Evolutionary conservation across 164 flowering plant genomes (phyloP).

Genomic region (Tinospora cordifolia): DNA sequence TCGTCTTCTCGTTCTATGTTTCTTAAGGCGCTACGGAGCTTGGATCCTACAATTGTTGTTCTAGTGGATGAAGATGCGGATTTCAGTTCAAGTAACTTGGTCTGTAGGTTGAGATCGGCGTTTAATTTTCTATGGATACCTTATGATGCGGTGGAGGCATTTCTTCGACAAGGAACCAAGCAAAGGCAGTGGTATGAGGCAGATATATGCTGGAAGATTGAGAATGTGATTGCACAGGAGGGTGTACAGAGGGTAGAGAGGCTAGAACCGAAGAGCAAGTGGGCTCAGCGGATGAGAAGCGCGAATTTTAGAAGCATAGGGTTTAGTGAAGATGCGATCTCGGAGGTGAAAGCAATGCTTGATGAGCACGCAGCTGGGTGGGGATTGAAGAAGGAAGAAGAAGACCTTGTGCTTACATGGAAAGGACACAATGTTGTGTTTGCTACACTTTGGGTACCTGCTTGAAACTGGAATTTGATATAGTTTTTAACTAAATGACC

Average conservation of each 20-base stretch:
- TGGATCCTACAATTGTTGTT: slow-evolving; percentile 62
- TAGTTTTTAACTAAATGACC: too few species aligned
- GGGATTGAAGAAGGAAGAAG: slow-evolving; percentile 88
- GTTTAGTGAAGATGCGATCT: slow-evolving; percentile 57
- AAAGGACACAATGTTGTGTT: slow-evolving; percentile 94
- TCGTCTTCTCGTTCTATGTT: slow-evolving; percentile 36
- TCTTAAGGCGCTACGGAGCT: slow-evolving; percentile 44
- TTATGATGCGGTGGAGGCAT: slow-evolving; percentile 73
- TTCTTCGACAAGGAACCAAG: slow-evolving; percentile 55
- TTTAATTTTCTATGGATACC: slow-evolving; percentile 84
- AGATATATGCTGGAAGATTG: slow-evolving; percentile 76
- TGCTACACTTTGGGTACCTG: slow-evolving; percentile 82
- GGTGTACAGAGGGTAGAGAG: slow-evolving; percentile 70
- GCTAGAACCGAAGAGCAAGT: slow-evolving; percentile 52
- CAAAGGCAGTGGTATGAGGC: slow-evolving; percentile 84
- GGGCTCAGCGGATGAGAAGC: slow-evolving; percentile 76
- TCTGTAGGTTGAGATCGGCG: slow-evolving; percentile 61
- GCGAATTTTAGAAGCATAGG: slow-evolving; percentile 41
- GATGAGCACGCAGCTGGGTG: slow-evolving; percentile 96
- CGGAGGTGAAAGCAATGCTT: slow-evolving; percentile 70
- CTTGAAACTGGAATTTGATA: slow-evolving; percentile 24
- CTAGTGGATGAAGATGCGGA: slow-evolving; percentile 89
- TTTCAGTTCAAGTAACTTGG: slow-evolving; percentile 58
- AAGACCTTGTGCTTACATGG: slow-evolving; percentile 81
- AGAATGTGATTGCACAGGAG: slow-evolving; percentile 72